Evolutionary conservation across 139 green algal species (phyloP).

Genomic region (Klebsormidium nitens): DNA sequence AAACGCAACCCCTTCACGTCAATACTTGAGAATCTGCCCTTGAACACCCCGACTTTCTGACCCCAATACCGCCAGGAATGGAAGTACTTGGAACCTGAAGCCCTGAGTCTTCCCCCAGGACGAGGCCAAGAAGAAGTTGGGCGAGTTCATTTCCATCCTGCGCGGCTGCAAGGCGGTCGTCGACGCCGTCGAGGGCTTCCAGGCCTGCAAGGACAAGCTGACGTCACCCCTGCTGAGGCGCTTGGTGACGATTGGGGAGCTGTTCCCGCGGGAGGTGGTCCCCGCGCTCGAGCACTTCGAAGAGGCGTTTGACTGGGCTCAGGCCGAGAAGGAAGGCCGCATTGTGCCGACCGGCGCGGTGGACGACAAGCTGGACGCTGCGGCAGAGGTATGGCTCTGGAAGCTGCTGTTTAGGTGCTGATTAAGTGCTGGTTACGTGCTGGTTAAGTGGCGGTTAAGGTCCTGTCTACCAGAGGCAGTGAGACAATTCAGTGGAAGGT

Average conservation of each 20-base stretch:
- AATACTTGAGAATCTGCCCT: too few species aligned
- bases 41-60: too few species aligned
- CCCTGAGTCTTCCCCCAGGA: too few species aligned
- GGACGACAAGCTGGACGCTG: constrained; percentile 67
- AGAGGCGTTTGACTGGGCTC: constrained; percentile 68
- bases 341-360: constrained; percentile 65
- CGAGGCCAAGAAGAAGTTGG: constrained; percentile 49
- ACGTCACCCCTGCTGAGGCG: constrained; percentile 31
- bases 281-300: constrained; percentile 50
- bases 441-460: too few species aligned
- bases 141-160: constrained; percentile 40
- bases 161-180: constrained; percentile 53
- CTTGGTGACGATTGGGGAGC: constrained; percentile 27
- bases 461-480: too few species aligned
- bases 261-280: neutral
- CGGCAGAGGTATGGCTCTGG: constrained; percentile 38
- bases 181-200: constrained; percentile 37
- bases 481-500: too few species aligned
- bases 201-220: neutral
- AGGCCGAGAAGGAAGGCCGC: constrained; percentile 63
- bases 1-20: too few species aligned
- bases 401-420: too few species aligned
- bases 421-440: too few species aligned
- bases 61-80: too few species aligned
- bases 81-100: too few species aligned